These are phyloP conservation scores for Rhizophagus prolifer DNA, from an alignment of 192 early-diverging fungal species.

Conservation along the genomic window DNA sequence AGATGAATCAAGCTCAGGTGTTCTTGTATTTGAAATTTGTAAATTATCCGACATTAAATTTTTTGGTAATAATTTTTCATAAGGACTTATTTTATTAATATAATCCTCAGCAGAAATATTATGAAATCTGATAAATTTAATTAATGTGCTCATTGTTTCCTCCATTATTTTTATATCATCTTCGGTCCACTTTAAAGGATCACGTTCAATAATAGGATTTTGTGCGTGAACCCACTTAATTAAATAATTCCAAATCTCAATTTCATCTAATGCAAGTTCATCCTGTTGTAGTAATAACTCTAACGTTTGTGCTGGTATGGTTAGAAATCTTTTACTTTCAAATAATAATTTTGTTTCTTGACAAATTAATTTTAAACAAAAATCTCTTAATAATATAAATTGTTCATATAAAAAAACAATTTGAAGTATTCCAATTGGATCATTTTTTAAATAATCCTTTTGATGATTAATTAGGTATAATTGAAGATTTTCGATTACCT, in stretches of 20 bases:
- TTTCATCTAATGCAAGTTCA: background rate
- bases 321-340: background rate
- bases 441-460: background rate
- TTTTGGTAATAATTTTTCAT: background rate
- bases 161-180: background rate
- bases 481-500: background rate
- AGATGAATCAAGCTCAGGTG: background rate
- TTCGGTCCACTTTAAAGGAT: background rate
- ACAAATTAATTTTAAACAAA: background rate
- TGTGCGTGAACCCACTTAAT: background rate
- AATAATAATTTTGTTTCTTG: background rate
- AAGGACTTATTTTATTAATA: background rate
- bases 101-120: background rate
- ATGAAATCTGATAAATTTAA: background rate
- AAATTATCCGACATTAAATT: background rate
- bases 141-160: background rate
- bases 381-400: background rate
- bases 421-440: background rate
- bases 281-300: background rate
- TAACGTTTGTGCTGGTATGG: background rate
- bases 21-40: background rate
- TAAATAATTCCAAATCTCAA: background rate
- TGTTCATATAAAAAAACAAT: background rate
- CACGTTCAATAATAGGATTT: background rate
- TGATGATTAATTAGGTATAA: background rate